Evolutionary conservation across 495 filamentous ascomycete species (phyloP), one percentile per base, ranked within the genome.

Genomic region (Aspergillus nidulans): DNA sequence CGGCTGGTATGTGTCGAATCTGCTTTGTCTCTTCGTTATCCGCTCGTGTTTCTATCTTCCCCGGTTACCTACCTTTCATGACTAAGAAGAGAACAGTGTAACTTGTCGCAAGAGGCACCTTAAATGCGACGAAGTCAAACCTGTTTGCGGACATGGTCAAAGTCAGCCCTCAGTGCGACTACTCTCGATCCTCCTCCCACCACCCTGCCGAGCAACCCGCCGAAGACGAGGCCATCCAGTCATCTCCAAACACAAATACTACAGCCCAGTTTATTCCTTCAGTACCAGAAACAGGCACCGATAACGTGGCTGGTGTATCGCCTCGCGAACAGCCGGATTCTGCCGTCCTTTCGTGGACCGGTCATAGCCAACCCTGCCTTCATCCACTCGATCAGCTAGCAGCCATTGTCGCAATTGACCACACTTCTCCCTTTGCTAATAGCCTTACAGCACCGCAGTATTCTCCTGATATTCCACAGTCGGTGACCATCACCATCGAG

Each of bases 111-210:
- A 47, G 15, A 3, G 44, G 19, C 44, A 47, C 15, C 44, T 47
- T 7, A 47, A 47, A 47, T 47, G 44, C 23, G 44, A 47, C 16
- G 44, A 47, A 47, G 26, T 32, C 26, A 47, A 32, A 30, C 44
- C 44, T 8, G 21, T 47, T n/a, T 47, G 44, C 13, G 44, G 44
- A 6, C 44, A 10, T 47, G 44, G n/a, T 32, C 6, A 47, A 47
- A 19, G 44, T 47, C 25, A 19, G 44, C 44, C 44, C 25, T n/a
- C 44, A 47, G 18, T 47, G 44, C 44, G 25, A n/a, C 18, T 47
- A 32, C 15, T 9, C 44, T 28, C 44, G 19, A 34, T 34, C 10
- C 25, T 18, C 41, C 41, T 23, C 6, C 24, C 19, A 9, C 9
- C 23, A 28, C 6, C 16, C 44, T 16, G n/a, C 16, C 21, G 44